These are phyloP conservation scores for Peziza echinospora DNA, from an alignment of 495 filamentous ascomycete genomes.

Conservation along the genomic window DNA sequence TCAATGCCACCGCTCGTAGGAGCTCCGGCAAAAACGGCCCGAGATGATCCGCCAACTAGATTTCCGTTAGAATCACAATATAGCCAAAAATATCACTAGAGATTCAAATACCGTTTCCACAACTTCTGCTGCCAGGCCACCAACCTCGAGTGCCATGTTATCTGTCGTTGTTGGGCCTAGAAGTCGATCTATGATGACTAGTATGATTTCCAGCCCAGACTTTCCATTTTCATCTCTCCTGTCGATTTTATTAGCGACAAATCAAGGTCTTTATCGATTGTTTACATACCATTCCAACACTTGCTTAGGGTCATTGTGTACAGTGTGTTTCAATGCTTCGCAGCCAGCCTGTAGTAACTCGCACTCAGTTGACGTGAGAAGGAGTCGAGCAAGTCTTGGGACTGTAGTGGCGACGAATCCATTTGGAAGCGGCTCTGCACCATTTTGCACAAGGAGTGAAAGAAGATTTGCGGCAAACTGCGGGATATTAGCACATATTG, in stretches of 20 bases:
- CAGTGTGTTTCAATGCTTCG: conserved; percentile 63
- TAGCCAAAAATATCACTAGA: not conserved
- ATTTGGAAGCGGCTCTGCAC: conserved; percentile 57
- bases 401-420: conserved; percentile 69
- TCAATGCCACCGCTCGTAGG: conserved; percentile 72
- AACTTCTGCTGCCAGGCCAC: conserved; percentile 77
- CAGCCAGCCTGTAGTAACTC: conserved; percentile 77
- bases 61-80: too few relatives aligned
- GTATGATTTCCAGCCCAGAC: conserved; percentile 65
- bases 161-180: conserved; percentile 65
- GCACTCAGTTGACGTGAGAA: conserved; percentile 58
- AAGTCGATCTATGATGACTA: conserved; percentile 85
- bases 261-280: conserved; percentile 5
- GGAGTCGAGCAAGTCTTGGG: conserved; percentile 63
- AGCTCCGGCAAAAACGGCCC: conserved; percentile 78
- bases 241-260: not conserved
- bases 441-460: conserved; percentile 56
- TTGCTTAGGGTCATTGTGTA: conserved; percentile 70
- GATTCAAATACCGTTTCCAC: conserved; percentile 56
- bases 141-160: conserved; percentile 83
- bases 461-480: conserved; percentile 69
- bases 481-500: not conserved
- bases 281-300: conserved; percentile 60
- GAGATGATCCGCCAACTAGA: conserved; percentile 42
- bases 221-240: conserved; percentile 39